Evolutionary conservation across 768 basidiomycete species (phyloP).

Genomic region (Agaricus subrufescens): DNA sequence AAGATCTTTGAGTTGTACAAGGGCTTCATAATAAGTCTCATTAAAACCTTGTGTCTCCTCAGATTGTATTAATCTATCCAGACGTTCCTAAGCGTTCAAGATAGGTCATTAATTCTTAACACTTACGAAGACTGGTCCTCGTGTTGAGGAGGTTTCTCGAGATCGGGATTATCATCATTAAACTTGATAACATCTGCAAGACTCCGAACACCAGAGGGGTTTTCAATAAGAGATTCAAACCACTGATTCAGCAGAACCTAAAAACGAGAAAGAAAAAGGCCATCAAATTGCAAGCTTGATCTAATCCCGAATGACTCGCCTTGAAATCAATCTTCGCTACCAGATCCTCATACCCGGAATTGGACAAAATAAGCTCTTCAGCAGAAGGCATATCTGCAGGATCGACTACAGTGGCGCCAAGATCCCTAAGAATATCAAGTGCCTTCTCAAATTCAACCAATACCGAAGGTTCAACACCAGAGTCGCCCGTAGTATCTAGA

Average conservation of each 20-base stretch:
- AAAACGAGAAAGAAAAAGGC: not conserved
- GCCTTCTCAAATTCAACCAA: constrained; percentile 35
- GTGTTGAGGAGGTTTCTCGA: constrained; percentile 40
- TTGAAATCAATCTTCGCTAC: constrained; percentile 57
- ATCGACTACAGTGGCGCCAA: constrained; percentile 54
- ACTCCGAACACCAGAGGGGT: constrained; percentile 51
- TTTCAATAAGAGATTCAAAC: constrained; percentile 38
- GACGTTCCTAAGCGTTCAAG: not conserved
- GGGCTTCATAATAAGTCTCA: constrained; percentile 37
- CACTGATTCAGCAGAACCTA: constrained; percentile 52
- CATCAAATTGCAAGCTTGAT: not conserved
- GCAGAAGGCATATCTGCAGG: constrained; percentile 57
- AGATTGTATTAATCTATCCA: constrained; percentile 28
- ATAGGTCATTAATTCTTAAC: not conserved
- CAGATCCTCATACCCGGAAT: constrained; percentile 47
- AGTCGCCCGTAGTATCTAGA: constrained; percentile 23
- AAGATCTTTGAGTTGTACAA: constrained; percentile 40
- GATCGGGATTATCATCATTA: constrained; percentile 44
- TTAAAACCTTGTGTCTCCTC: constrained; percentile 38
- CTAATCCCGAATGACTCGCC: constrained; percentile 22
- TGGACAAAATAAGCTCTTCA: constrained; percentile 33
- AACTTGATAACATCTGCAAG: constrained; percentile 57
- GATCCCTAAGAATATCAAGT: constrained; percentile 26
- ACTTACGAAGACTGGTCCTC: constrained; percentile 32
- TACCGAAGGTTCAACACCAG: constrained; percentile 29